Conservation (phyloP, 1,284 basidiomycete genomes). For the Coriolopsis trogii region DNA sequence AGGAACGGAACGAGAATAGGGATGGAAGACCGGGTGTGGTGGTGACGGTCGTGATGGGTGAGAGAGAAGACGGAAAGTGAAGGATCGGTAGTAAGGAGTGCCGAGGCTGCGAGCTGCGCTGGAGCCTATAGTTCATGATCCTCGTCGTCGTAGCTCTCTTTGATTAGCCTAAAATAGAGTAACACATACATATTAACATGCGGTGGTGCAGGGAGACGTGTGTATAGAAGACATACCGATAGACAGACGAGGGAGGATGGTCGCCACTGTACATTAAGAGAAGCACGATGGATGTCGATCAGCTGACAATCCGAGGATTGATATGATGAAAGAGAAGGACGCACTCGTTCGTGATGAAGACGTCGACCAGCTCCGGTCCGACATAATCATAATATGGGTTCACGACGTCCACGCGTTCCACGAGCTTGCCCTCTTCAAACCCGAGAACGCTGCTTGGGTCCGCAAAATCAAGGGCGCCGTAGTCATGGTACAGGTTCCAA, state of each 20-base stretch:
- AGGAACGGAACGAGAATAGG: too few species aligned
- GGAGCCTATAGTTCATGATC: slow-evolving; percentile 68
- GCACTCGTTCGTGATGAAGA: slow-evolving; percentile 96
- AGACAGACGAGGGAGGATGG: slow-evolving; percentile 90
- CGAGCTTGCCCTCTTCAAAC: slow-evolving; percentile 45
- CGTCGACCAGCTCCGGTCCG: slow-evolving; percentile 87
- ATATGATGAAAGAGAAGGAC: slow-evolving; percentile 37
- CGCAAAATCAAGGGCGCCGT: slow-evolving; percentile 40
- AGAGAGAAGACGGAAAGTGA: background rate
- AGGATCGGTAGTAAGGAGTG: background rate
- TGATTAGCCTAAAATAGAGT: slow-evolving; percentile 62
- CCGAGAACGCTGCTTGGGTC: slow-evolving; percentile 61
- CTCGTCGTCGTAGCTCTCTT: slow-evolving; percentile 92
- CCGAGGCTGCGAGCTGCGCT: slow-evolving; percentile 2
- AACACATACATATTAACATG: slow-evolving; percentile 13
- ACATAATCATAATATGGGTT: slow-evolving; percentile 54
- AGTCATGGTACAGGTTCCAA: slow-evolving; percentile 77
- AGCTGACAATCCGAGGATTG: slow-evolving; percentile 2
- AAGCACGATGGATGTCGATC: slow-evolving; percentile 3
- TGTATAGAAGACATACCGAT: slow-evolving; percentile 52
- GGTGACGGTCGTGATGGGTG: background rate
- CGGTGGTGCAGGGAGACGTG: background rate
- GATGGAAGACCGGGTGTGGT: background rate
- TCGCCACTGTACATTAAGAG: slow-evolving; percentile 66
- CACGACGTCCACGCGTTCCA: slow-evolving; percentile 86